A percentile compares a stretch with the other conserved stretches of the same genome.
Conservation (phyloP, 495 filamentous ascomycete genomes). For the Xylaria palmicola region DNA sequence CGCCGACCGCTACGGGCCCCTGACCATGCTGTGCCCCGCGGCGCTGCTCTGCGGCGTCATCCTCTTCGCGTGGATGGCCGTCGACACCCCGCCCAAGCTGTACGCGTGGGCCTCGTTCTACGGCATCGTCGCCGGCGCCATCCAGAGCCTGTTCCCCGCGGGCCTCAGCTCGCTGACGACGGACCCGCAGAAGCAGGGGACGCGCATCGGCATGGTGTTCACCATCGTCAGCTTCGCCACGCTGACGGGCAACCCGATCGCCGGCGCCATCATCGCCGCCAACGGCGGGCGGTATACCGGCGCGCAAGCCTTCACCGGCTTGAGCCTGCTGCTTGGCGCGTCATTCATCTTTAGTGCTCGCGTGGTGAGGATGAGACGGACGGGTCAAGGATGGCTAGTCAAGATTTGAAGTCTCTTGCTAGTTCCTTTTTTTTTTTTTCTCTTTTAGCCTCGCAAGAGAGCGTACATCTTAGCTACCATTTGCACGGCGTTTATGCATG, state of each 20-base stretch:
- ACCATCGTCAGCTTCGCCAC: slow-evolving; percentile 70
- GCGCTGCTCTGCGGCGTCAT: slow-evolving; percentile 52
- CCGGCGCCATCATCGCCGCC: slow-evolving; percentile 62
- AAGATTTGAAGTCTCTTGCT: slow-evolving; percentile 19
- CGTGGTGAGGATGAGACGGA: slow-evolving; percentile 33
- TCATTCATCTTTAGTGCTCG: slow-evolving; percentile 43
- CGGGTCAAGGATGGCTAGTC: slow-evolving; percentile 25
- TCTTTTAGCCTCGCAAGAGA: too few relatives aligned
- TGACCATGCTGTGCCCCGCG: slow-evolving; percentile 60
- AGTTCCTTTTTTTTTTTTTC: background rate
- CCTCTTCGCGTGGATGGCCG: slow-evolving; percentile 62
- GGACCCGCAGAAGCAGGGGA: slow-evolving; percentile 66
- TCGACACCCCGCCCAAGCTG: slow-evolving; percentile 49
- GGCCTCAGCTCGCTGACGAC: slow-evolving; percentile 58
- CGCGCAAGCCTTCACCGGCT: slow-evolving; percentile 63
- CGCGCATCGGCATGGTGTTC: slow-evolving; percentile 79
- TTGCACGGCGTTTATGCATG: background rate
- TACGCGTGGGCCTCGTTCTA: slow-evolving; percentile 65
- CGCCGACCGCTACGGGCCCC: slow-evolving; percentile 60
- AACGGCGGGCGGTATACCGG: slow-evolving; percentile 56
- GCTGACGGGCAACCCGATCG: slow-evolving; percentile 73
- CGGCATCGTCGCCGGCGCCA: slow-evolving; percentile 61
- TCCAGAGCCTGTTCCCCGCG: slow-evolving; percentile 69
- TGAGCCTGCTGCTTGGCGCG: slow-evolving; percentile 41
- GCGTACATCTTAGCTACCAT: too few relatives aligned